These are phyloP conservation scores for Exophiala sp. DNA, from an alignment of 2,329 filamentous ascomycete genomes.

Conservation along the genomic window DNA sequence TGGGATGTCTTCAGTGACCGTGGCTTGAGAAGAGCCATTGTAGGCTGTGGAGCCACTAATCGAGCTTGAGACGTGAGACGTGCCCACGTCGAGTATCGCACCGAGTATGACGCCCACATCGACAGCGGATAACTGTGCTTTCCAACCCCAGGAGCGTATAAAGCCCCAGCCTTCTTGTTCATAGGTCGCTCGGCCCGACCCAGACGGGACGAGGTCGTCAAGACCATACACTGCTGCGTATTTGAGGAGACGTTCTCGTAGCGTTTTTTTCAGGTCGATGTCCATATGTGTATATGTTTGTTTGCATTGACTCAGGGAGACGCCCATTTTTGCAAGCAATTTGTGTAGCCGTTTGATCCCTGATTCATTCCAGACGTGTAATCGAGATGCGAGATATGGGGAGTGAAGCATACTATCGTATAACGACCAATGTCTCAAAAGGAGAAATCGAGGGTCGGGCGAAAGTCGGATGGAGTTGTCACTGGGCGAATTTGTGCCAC, in stretches of 20 bases:
- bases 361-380: slow-evolving; percentile 90
- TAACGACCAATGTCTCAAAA: slow-evolving; percentile 92
- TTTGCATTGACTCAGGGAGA: slow-evolving; percentile 86
- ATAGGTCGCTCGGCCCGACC: slow-evolving; percentile 61
- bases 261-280: slow-evolving; percentile 84
- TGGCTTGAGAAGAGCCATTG: slow-evolving; percentile 18
- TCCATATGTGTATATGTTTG: slow-evolving; percentile 98
- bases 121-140: slow-evolving; percentile 83
- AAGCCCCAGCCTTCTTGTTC: slow-evolving; percentile 94
- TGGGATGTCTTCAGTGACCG: slow-evolving; percentile 17
- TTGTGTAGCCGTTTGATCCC: slow-evolving; percentile 88
- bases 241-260: slow-evolving; percentile 78
- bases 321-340: slow-evolving; percentile 94
- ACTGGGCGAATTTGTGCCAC: slow-evolving; percentile 67
- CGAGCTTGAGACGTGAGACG: slow-evolving; percentile 8
- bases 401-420: slow-evolving; percentile 99
- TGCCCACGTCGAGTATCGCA: slow-evolving; percentile 83
- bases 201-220: slow-evolving; percentile 82
- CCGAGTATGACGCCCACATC: slow-evolving; percentile 92
- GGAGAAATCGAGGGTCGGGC: slow-evolving; percentile 84
- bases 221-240: slow-evolving; percentile 91
- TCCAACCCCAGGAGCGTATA: slow-evolving; percentile 95
- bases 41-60: slow-evolving; percentile 5
- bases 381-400: slow-evolving; percentile 80
- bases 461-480: slow-evolving; percentile 89